Evolutionary conservation across 179 eudicot genomes (phyloP), one percentile per base, ranked within the genome.

Genomic region (Heliamphora pulchella): DNA sequence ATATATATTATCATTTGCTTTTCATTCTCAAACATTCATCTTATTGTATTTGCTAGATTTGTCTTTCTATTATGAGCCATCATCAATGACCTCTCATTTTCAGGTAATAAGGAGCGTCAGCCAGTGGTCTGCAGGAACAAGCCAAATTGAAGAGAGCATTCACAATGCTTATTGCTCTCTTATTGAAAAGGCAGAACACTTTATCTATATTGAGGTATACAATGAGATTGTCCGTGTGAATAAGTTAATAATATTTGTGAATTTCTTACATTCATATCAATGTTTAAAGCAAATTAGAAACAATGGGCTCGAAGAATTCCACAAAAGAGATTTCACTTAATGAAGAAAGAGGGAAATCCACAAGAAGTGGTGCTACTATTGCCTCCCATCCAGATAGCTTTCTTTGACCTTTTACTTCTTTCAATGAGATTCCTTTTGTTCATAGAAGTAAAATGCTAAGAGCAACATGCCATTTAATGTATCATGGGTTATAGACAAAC

Each of bases 41-140:
- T 22, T 41, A 22, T 20, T 54, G 2, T 71, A 6, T 58, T 70
- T 58, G 5, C 9, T 68, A 7, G 72, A 63, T 15, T 75, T 71
- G 68, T 41, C 14, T 44, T 47, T 68, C 2, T 78, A 17, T 50
- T 6, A 43, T 54, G 14, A 53, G 31, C 71, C 14, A 72, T 57
- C 39, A 17, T 78, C 71, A 47, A 50, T 53, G 3, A 3, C 76
- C 48, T 59, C 61, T 65, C 58, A 65, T 82, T 79, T 85, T 63
- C 81, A 96, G 99, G 84, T 94, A 84, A 80, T 96, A 82, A 88
- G 99, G 82, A 96, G 99, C 80, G 99, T 89, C 80, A 90, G 98
- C 81, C 97, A 91, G 63, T 96, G 99, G 99, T 96, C 99, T 70
- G 98, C 97, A 80, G 98, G 99, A 79, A 96, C 97, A 80, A 90